These are phyloP conservation scores for Aspergillus cejpii DNA, from an alignment of 2,329 filamentous ascomycete genomes.

Conservation along the genomic window DNA sequence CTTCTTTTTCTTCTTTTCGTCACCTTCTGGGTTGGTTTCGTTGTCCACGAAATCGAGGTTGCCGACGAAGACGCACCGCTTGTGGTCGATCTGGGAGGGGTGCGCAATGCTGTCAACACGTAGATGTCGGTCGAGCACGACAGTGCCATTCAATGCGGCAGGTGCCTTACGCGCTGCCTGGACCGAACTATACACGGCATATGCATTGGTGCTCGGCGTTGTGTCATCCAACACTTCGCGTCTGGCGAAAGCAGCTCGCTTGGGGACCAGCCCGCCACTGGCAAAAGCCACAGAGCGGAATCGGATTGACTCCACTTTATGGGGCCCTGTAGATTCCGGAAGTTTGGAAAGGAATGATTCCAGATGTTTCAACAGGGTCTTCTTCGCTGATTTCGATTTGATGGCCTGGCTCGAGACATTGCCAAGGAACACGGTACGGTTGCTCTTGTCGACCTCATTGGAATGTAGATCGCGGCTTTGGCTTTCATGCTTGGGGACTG, in stretches of 20 bases:
- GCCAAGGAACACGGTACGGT: slow-evolving; percentile 83
- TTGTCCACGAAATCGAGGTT: slow-evolving; percentile 96
- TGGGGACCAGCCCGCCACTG: slow-evolving; percentile 63
- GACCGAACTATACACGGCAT: slow-evolving; percentile 75
- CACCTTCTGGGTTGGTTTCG: slow-evolving; percentile 60
- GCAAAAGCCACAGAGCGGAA: slow-evolving; percentile 91
- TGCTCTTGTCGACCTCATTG: slow-evolving; percentile 71
- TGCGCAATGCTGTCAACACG: slow-evolving; percentile 88
- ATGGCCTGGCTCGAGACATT: slow-evolving; percentile 84
- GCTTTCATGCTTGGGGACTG: slow-evolving; percentile 37
- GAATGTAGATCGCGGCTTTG: slow-evolving; percentile 32
- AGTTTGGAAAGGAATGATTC: slow-evolving; percentile 61
- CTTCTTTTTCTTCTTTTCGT: slow-evolving; percentile 63
- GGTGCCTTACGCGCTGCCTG: slow-evolving; percentile 70
- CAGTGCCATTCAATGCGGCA: slow-evolving; percentile 70
- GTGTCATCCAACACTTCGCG: slow-evolving; percentile 86
- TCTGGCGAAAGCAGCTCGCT: slow-evolving; percentile 89
- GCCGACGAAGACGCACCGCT: slow-evolving; percentile 89
- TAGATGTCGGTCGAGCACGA: slow-evolving; percentile 79
- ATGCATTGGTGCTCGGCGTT: slow-evolving; percentile 88
- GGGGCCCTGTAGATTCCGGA: slow-evolving; percentile 46
- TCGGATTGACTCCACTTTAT: slow-evolving; percentile 81
- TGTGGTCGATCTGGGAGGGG: slow-evolving; percentile 72
- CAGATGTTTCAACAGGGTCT: slow-evolving; percentile 68
- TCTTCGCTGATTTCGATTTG: slow-evolving; percentile 72